Evolutionary conservation across 2,329 filamentous ascomycete genomes (phyloP).

Genomic region (Helicocarpus griseus): DNA sequence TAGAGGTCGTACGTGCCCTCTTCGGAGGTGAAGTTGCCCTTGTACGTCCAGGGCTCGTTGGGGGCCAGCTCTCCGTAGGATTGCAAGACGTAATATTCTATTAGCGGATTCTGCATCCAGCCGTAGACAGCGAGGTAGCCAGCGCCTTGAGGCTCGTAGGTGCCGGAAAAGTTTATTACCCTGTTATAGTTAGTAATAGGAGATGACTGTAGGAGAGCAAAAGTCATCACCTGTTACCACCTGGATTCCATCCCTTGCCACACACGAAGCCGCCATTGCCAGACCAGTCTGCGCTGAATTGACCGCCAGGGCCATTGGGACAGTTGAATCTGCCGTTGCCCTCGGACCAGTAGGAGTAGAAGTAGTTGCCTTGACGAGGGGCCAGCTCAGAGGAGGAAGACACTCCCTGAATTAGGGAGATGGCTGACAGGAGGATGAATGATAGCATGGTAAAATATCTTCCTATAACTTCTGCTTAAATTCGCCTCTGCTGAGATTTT

Average conservation of each 20-base stretch:
- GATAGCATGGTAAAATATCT: not conserved
- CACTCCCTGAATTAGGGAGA: not conserved
- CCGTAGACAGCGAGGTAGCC: conserved; percentile 23
- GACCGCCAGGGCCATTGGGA: conserved; percentile 29
- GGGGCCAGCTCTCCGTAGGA: not conserved
- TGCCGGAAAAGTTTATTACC: conserved; percentile 25
- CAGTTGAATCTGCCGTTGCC: conserved; percentile 30
- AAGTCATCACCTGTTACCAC: not conserved
- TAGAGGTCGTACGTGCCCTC: conserved; percentile 25
- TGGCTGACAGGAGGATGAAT: not conserved
- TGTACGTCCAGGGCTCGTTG: conserved; percentile 8
- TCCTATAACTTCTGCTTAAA: too few relatives aligned
- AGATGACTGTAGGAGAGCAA: too few relatives aligned
- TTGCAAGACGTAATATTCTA: conserved; percentile 8
- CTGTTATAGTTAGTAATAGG: conserved; percentile 7
- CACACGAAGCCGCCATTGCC: not conserved
- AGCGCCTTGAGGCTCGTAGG: conserved; percentile 20
- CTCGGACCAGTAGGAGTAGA: conserved; percentile 37
- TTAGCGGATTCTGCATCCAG: conserved; percentile 21
- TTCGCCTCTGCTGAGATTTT: too few relatives aligned
- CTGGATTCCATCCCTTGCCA: conserved; percentile 1
- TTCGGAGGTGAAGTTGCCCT: conserved; percentile 20
- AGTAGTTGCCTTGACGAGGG: conserved; percentile 22
- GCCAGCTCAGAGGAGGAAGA: not conserved
- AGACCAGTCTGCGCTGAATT: conserved; percentile 23